A percentile compares a stretch with the other conserved stretches of the same genome.
phyloP scores from a whole-genome alignment of 805 yeast genomes.

The Metschnikowia picachoensis region DNA sequence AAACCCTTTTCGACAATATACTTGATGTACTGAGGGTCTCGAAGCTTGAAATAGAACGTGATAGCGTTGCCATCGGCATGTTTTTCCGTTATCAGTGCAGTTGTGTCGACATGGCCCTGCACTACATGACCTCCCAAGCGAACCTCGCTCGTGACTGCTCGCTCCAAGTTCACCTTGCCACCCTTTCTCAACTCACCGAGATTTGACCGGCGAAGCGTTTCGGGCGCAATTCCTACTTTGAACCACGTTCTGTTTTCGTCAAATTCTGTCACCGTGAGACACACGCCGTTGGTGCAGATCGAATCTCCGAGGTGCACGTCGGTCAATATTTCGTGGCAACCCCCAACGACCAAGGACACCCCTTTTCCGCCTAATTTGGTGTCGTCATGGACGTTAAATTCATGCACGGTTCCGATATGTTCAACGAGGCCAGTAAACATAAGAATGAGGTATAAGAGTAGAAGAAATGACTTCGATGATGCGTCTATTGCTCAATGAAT shows the following conservation, averaged over 20 bases:
- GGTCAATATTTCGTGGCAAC: constrained; percentile 56
- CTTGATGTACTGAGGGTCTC: constrained; percentile 56
- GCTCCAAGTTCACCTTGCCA: constrained; percentile 74
- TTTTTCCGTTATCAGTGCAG: constrained; percentile 57
- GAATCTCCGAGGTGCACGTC: constrained; percentile 95
- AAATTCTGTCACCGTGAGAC: constrained; percentile 89
- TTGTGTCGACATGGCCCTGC: constrained; percentile 95
- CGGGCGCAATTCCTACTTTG: constrained; percentile 91
- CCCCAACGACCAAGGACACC: constrained; percentile 60
- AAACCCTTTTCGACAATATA: constrained; percentile 95
- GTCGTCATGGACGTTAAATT: constrained; percentile 44
- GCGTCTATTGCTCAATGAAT: not conserved
- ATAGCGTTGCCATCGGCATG: constrained; percentile 72
- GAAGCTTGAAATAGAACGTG: constrained; percentile 66
- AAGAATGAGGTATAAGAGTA: too few relatives aligned
- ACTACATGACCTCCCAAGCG: constrained; percentile 97
- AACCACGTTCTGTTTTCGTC: constrained; percentile 46
- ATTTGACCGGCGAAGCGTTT: constrained; percentile 79
- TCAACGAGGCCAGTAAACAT: constrained; percentile 98
- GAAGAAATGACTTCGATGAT: too few relatives aligned
- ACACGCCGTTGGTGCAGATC: constrained; percentile 83
- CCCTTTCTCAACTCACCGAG: constrained; percentile 59
- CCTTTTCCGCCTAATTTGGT: constrained; percentile 67
- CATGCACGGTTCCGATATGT: constrained; percentile 63
- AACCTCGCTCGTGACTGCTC: constrained; percentile 82